Evolutionary conservation across 2,329 filamentous ascomycete genomes (phyloP).

Genomic region (Hymenoscyphus albidus): DNA sequence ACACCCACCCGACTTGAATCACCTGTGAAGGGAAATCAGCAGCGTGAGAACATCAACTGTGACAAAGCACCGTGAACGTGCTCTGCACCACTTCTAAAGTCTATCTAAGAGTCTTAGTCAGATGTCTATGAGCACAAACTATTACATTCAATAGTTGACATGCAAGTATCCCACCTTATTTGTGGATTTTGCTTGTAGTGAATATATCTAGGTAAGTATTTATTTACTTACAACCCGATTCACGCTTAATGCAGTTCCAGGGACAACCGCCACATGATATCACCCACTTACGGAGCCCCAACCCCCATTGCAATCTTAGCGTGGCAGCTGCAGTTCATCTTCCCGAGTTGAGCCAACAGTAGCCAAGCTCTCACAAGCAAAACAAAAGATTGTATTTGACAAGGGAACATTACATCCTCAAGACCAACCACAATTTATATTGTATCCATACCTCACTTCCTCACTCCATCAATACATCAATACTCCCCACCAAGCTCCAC

Average conservation of each 20-base stretch:
- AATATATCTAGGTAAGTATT: no score
- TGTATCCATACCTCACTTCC: background rate
- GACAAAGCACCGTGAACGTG: constrained; percentile 7
- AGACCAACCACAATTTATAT: background rate
- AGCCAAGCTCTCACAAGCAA: constrained; percentile 1
- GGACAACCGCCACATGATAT: constrained; percentile 1
- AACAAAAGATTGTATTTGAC: background rate
- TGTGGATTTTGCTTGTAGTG: background rate
- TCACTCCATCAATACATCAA: background rate
- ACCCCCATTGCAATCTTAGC: background rate
- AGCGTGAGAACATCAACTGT: background rate
- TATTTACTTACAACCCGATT: no score
- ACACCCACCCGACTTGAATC: constrained; percentile 7
- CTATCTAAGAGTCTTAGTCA: background rate
- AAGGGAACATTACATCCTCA: background rate
- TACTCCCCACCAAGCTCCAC: background rate
- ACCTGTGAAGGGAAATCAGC: background rate
- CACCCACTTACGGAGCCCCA: background rate
- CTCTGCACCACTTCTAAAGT: background rate
- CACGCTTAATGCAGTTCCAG: background rate
- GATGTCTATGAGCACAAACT: background rate
- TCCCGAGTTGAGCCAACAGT: background rate
- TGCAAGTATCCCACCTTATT: background rate
- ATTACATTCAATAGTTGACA: background rate
- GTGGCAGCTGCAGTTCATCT: background rate